Evolutionary conservation across 2,329 filamentous ascomycete species (phyloP), one percentile per base, ranked within the genome.

Genomic region (Fusarium nelsonii): DNA sequence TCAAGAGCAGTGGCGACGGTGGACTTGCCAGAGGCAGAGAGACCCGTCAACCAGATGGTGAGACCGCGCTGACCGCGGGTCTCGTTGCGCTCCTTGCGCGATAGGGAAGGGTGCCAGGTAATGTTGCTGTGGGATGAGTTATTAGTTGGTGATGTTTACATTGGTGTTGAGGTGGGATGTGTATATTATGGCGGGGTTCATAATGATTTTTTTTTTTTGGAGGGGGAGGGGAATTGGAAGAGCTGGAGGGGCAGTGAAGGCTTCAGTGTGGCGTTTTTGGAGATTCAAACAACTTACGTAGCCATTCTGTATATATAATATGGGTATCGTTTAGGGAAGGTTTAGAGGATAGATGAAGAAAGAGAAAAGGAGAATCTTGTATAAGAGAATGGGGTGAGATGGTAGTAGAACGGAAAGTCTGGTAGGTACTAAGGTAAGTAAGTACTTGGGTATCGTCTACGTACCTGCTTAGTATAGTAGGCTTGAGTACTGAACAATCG

Each of bases 1-100:
- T 99, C 96, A 40, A 99, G 92, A 16, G 96, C 96, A 4, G 93
- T 97, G 57, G 96, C 96, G 68, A 99, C 93, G 61, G 96, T 99
- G 53, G 95, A 97, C 84, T 99, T 99, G 78, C 96, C 96, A 0
- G 93, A 97, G 52, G 95, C 96, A 37, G 93, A 97, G 70, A 99
- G 92, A 56, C 96, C 96, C 1, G 96, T 99, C 78, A 99, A 92
- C 96, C 96, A 99, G 83, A 99, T 91, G 60, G 96, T 99, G 79
- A 97, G 91, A 78, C 96, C 96, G 73, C 89, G 88, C 82, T 99
- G 96, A 80, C 90, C 89, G 81, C 93, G 92, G 73, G 88, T 83
- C 72, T 85, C 79, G 81, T 88, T 90, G 81, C 92, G 92, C 87
- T 96, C 92, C 67, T 84, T 81, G 81, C 92, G 91, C 57, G 91